These are phyloP conservation scores for Naematelia encephala DNA, from an alignment of 768 basidiomycete species.

Conservation along the genomic window DNA sequence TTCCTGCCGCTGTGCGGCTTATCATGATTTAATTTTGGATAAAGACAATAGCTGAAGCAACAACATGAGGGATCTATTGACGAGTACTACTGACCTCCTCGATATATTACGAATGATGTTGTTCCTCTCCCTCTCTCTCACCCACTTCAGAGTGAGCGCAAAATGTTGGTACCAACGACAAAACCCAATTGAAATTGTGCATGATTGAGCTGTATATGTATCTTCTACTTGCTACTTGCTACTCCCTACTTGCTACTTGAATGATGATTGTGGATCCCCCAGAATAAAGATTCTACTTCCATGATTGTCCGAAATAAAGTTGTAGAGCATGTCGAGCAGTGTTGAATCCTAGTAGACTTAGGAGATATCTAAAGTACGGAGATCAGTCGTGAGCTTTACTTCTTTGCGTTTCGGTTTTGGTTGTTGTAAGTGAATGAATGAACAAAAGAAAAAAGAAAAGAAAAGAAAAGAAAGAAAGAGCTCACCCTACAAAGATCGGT, in stretches of 20 bases:
- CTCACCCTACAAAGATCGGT: conserved; percentile 79
- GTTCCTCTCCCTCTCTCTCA: no score
- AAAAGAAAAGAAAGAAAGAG: conserved; percentile 51
- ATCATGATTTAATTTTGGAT: no score
- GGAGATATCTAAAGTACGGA: conserved; percentile 26
- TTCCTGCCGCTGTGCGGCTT: no score
- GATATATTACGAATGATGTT: no score
- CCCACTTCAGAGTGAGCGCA: no score
- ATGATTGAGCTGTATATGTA: no score
- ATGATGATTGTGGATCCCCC: conserved; percentile 9
- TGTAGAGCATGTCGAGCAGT: conserved; percentile 75
- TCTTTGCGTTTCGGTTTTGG: background rate
- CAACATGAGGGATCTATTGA: no score
- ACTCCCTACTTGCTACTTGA: background rate
- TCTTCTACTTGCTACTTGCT: background rate
- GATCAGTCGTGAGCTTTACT: background rate
- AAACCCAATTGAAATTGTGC: no score
- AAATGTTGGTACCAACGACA: no score
- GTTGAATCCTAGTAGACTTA: conserved; percentile 76
- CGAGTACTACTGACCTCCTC: no score
- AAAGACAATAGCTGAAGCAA: no score
- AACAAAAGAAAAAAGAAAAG: background rate
- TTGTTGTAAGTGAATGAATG: background rate
- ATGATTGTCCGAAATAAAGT: conserved; percentile 65
- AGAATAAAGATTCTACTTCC: conserved; percentile 12